Base-by-base conservation (phyloP, 1,139 yeast species). In the Hemisphaericaspora xylofermentans region DNA sequence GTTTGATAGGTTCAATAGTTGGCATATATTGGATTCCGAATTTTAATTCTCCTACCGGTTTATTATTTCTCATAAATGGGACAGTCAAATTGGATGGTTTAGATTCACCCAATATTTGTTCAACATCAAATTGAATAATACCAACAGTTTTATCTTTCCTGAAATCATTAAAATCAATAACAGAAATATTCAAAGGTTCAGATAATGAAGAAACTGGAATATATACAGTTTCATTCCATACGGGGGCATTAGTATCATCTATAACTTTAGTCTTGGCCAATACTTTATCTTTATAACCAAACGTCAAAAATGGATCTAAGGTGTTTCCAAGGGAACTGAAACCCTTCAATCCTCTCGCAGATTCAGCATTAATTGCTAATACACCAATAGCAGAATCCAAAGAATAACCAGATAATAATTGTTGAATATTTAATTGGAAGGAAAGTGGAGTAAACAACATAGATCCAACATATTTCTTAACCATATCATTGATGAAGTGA, bases 381-480 rank as follows among this genome's bases (percentile, higher is more conserved):
- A 93, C 88, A 66, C 98, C 98, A 52, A 88, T 75, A 9, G 98
- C 85, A 18, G 94, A 80, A 54, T 84, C 84, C 43, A 81, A 66
- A 33, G 87, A 84, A 43, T 88, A 80, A 56, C 97, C 96, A 19
- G 95, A 85, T 54, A 93, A 66, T 58, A 93, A 71, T 65, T 89
- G 97, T 59, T 94, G 96, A 38, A 93, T 77, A 56, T 93, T 93
- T 58, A 93, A 71, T 67, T 93, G 96, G 72, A 88, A 87, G 3
- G 96, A 88, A 52, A 93, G 82, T 21, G 98, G 98, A 36, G 86
- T 73, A 56, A 87, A 85, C 40, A 93, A 60, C 71, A 93, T 78
- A 17, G 98, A 93, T 12, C 97, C 98, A 40, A 80, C 82, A 61
- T 85, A 89, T 56, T 88, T 86, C 56, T 78, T 80, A 27, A 88